A percentile compares a stretch with the other conserved stretches of the same genome.
Evolutionary conservation across 2,329 filamentous ascomycete genomes (phyloP).

Genomic region (Epichloe sp.): DNA sequence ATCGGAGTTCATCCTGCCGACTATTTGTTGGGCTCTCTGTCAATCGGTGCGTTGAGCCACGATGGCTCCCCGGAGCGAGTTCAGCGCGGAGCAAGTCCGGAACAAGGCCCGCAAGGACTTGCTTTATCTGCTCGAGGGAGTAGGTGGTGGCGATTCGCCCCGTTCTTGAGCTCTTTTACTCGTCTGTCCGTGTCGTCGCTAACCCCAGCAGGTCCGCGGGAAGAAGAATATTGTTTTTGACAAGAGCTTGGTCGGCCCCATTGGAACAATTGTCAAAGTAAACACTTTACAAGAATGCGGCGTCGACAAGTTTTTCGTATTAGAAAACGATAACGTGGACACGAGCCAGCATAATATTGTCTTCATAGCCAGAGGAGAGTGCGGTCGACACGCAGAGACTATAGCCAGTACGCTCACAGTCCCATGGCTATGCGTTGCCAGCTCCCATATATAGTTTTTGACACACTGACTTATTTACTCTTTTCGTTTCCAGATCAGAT

Average conservation of each 20-base stretch:
- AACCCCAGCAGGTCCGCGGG: constrained; percentile 62
- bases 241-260: constrained; percentile 73
- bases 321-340: constrained; percentile 92
- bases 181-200: constrained; percentile 10
- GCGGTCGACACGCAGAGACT: constrained; percentile 65
- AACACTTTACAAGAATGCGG: constrained; percentile 93
- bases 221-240: constrained; percentile 98
- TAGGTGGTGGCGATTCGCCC: constrained; percentile 43
- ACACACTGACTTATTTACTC: constrained; percentile 15
- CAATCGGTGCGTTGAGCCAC: constrained; percentile 28
- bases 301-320: constrained; percentile 91
- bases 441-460: background rate
- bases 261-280: constrained; percentile 89
- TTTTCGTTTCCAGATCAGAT: constrained; percentile 59
- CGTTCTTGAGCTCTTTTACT: constrained; percentile 12
- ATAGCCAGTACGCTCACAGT: constrained; percentile 63
- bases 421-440: background rate
- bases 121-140: constrained; percentile 81
- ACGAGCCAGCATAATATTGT: constrained; percentile 89
- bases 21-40: background rate
- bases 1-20: background rate
- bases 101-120: constrained; percentile 80
- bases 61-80: constrained; percentile 59
- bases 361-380: constrained; percentile 85
- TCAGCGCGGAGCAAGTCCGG: constrained; percentile 63